Base-by-base conservation (phyloP, 768 basidiomycete genomes). In the Rhizopogon rudus region DNA sequence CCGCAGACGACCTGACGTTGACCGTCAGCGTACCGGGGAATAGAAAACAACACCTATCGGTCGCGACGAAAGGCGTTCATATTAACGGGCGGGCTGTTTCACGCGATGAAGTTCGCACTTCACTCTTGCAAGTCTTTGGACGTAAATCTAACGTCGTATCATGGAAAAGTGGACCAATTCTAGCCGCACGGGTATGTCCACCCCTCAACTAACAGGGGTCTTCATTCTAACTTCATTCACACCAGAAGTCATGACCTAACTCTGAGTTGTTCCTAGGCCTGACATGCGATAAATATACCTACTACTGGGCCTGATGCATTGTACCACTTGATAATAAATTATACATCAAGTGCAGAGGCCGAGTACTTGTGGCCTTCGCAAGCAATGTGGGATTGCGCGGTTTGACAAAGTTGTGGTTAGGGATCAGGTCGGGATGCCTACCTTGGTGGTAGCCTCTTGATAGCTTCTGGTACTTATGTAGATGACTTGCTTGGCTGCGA, bases 71-170 rank as follows among this genome's bases (percentile, higher is more conserved):
- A 40, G 67, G 68, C 2, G 67, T 54, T 44, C 57, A 46, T 51
- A 60, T 69, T 1, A 60, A 71, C 33, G 68, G 68, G 33, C 60
- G 60, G 35, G 33, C 54, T 22, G 62, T 54, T 49, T 58, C 67
- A 31, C 59, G 48, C 9, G 57, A 5, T 22, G 58, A 61, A 6
- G 65, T 67, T 33, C 33, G 7, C 42, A 13, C 33, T 33, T 45
- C 46, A n/a, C 60, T 69, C n/a, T 44, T 61, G 57, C 33, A 67
- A 28, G 37, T 49, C 3, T 49, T 53, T 51, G 52, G 52, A 49
- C 10, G 12, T 22, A 51, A 25, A 25, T 8, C 37, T 16, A 46
- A 16, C 7, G 20, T 25, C 8, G 33, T 16, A 20, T 16, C 33
- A 14, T 37, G 48, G 48, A 49, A 6, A 49, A 37, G 35, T 25